Conservation (phyloP, 352 stramenopile genomes). For the Phytophthora capsici region DNA sequence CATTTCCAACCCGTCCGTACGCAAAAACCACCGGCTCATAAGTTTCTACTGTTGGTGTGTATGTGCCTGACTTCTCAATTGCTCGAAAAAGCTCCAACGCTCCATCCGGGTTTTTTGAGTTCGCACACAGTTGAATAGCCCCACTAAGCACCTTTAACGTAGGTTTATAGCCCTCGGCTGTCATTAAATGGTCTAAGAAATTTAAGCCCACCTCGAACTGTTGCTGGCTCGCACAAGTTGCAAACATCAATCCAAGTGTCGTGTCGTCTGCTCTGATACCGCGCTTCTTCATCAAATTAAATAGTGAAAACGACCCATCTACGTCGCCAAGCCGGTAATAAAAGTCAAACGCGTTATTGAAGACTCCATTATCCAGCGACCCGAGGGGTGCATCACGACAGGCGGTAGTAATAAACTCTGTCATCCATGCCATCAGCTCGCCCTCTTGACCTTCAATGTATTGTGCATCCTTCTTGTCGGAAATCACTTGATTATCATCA, state of each 20-base stretch:
- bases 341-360: conserved; percentile 74
- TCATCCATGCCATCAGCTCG: conserved; percentile 36
- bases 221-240: conserved; percentile 48
- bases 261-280: conserved; percentile 49
- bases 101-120: conserved; percentile 48
- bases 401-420: conserved; percentile 50
- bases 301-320: conserved; percentile 56
- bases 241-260: conserved; percentile 69
- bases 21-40: conserved; percentile 62
- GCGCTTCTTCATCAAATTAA: conserved; percentile 64
- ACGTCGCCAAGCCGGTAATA: conserved; percentile 60
- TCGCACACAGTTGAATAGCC: conserved; percentile 57
- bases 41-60: conserved; percentile 44
- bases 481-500: background rate
- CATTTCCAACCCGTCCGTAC: conserved; percentile 57
- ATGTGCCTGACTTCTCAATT: conserved; percentile 47
- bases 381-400: conserved; percentile 47
- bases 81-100: conserved; percentile 60
- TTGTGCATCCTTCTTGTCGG: conserved; percentile 13
- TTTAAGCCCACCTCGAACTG: conserved; percentile 58
- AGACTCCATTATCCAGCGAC: conserved; percentile 55
- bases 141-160: conserved; percentile 59
- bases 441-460: conserved; percentile 25
- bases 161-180: conserved; percentile 43
- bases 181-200: conserved; percentile 72